A percentile compares a stretch with the other conserved stretches of the same genome.
phyloP scores from a whole-genome alignment of 371 early-diverging fungal genomes.

The Lichtheimia ramosa region DNA sequence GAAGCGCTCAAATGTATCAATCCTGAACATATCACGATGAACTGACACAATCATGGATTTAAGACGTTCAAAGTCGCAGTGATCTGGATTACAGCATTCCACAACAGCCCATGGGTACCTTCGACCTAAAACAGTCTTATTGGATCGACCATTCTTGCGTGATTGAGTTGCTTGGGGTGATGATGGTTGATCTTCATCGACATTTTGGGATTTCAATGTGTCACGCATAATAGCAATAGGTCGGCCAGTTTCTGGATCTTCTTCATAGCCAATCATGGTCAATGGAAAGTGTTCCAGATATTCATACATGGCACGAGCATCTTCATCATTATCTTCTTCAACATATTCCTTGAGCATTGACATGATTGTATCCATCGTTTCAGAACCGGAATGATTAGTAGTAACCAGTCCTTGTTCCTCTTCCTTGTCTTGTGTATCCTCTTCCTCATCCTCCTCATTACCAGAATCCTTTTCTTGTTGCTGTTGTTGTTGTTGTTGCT shows the following conservation, averaged over 20 bases:
- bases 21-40: conserved; percentile 81
- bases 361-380: conserved; percentile 9
- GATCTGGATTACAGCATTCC: conserved; percentile 78
- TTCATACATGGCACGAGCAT: conserved; percentile 31
- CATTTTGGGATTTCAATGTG: neutral
- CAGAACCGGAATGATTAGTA: too few species aligned
- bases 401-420: neutral
- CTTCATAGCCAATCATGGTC: conserved; percentile 72
- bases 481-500: conserved; percentile 7
- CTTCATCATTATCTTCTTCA: conserved; percentile 35
- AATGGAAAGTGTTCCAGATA: conserved; percentile 61
- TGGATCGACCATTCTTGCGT: neutral
- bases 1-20: conserved; percentile 80
- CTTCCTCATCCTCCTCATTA: conserved; percentile 19
- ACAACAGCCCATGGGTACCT: conserved; percentile 97
- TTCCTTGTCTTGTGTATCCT: conserved; percentile 19
- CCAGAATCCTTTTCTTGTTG: conserved; percentile 10
- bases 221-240: conserved; percentile 19
- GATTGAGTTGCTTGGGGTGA: neutral
- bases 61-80: conserved; percentile 78
- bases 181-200: conserved; percentile 54
- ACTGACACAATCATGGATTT: conserved; percentile 51
- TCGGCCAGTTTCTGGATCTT: conserved; percentile 36
- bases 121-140: conserved; percentile 62
- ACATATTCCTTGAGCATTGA: conserved; percentile 24